Percentiles rank a stretch among this genome's conserved stretches.
These are phyloP conservation scores for Deuterostichococcus epilithicus DNA, from an alignment of 139 green algal species.

Conservation along the genomic window DNA sequence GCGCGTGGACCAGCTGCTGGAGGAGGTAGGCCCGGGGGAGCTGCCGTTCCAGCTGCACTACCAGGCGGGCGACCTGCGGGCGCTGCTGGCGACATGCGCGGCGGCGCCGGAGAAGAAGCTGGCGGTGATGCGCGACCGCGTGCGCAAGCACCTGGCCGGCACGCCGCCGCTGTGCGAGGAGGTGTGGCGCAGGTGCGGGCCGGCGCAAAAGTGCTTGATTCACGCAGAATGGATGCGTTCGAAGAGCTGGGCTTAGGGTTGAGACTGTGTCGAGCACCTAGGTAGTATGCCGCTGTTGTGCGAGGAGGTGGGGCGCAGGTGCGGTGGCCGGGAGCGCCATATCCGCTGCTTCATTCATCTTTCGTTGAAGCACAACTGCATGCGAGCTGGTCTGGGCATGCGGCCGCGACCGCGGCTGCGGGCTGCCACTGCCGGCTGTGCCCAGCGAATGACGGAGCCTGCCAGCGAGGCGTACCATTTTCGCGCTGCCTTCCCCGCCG, in stretches of 20 bases:
- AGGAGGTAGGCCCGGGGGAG: slow-evolving; percentile 24
- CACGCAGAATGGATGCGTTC: neutral
- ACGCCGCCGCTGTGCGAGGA: slow-evolving; percentile 26
- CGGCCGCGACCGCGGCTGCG: too few species aligned
- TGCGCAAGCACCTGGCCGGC: slow-evolving; percentile 41
- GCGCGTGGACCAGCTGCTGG: slow-evolving; percentile 23
- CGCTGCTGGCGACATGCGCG: slow-evolving; percentile 19
- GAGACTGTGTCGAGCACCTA: slow-evolving; percentile 41
- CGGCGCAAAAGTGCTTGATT: neutral
- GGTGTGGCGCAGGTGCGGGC: slow-evolving; percentile 30
- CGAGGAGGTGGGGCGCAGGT: slow-evolving; percentile 31
- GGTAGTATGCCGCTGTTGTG: slow-evolving; percentile 25
- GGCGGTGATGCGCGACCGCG: slow-evolving; percentile 17
- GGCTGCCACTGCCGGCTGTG: too few species aligned
- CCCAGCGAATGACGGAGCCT: too few species aligned
- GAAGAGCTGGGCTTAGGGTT: slow-evolving; percentile 21
- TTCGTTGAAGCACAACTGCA: neutral
- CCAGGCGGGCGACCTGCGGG: slow-evolving; percentile 21
- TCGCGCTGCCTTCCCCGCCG: neutral
- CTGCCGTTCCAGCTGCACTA: slow-evolving; percentile 39
- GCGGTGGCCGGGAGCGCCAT: neutral
- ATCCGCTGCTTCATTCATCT: neutral
- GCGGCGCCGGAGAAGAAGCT: slow-evolving; percentile 32
- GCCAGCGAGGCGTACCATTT: too few species aligned
- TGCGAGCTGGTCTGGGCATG: too few species aligned